Evolutionary conservation across 805 yeast species (phyloP).

Genomic region (Candida ipomoeae): DNA sequence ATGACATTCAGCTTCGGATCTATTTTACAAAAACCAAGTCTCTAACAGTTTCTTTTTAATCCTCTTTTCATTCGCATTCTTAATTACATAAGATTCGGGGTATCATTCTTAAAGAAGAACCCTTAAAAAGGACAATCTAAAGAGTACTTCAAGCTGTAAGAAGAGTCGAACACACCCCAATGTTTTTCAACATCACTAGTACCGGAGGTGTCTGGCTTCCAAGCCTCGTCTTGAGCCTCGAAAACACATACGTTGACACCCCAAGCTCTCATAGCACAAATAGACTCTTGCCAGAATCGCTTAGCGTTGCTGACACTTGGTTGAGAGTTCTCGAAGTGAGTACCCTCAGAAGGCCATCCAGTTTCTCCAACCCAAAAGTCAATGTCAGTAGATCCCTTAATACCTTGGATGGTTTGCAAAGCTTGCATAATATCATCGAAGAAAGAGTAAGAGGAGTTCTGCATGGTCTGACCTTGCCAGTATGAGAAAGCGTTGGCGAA

Average conservation of each 20-base stretch:
- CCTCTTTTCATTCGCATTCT: neutral
- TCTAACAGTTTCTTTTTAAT: neutral
- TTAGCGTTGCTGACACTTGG: constrained; percentile 76
- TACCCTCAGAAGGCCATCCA: constrained; percentile 93
- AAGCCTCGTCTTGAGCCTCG: constrained; percentile 93
- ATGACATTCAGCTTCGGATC: neutral
- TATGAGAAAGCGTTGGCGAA: constrained; percentile 95
- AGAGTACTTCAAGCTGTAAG: constrained; percentile 38
- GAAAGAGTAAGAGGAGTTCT: constrained; percentile 85
- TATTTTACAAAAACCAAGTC: neutral
- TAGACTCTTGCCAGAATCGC: constrained; percentile 78
- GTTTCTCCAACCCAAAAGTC: constrained; percentile 96
- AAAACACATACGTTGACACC: constrained; percentile 89
- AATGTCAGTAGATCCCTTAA: constrained; percentile 82
- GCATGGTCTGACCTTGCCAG: constrained; percentile 95
- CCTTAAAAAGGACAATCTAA: constrained; percentile 31
- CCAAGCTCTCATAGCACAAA: constrained; percentile 94
- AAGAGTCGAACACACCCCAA: constrained; percentile 85
- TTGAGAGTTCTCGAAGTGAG: constrained; percentile 57
- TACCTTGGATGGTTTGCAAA: constrained; percentile 77
- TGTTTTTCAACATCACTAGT: constrained; percentile 82
- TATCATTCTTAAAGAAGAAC: neutral
- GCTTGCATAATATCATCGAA: constrained; percentile 98
- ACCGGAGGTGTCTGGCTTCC: constrained; percentile 92
- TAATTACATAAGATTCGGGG: neutral